Evolutionary conservation across 768 basidiomycete genomes (phyloP), one percentile per base, ranked within the genome.

Genomic region (Sporobolomyces roseus): DNA sequence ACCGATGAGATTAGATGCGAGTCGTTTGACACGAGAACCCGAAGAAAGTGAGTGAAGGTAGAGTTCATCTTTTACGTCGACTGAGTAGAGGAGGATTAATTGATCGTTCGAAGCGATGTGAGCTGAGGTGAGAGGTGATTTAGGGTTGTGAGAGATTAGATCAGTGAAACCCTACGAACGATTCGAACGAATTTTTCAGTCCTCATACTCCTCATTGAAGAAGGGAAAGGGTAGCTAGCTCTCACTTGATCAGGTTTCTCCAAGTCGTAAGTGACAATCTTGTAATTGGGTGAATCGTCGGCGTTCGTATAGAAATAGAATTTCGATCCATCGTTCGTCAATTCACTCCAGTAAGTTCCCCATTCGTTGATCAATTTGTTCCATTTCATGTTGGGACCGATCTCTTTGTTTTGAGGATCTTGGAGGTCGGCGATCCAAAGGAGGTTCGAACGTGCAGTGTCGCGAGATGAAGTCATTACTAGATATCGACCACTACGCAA

Each of bases 21-120:
- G 77, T 21, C 85, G 86, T 25, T 78, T 77, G 58, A 88, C 69
- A 55, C 79, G 81, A 70, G 80, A 73, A 32, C 90, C 89, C 7
- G 78, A 77, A 53, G 82, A 79, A 30, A 75, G 72, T 41, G 83
- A 80, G 78, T 88, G 86, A 49, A 92, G 77, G 77, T 89, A 88
- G 36, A 91, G 81, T 78, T 90, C 87, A 74, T 91, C 88, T 66
- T 86, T 87, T 75, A 91, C 90, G 74, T 91, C 88, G 60, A 85
- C 83, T 74, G 88, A 87, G 81, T 89, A 90, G 48, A 83, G 78
- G 23, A 87, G 76, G 12, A 82, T 83, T 62, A 91, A 81, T 50
- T 83, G 81, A 74, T 87, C 83, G 38, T 70, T 19, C 61, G 83
- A 82, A 29, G 88, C 80, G 25, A 82, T 77, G 55, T 80, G 77